Percentiles rank a stretch among this genome's conserved stretches.
phyloP scores from a whole-genome alignment of 139 green algal species.

The Chlamydomonas incerta region DNA sequence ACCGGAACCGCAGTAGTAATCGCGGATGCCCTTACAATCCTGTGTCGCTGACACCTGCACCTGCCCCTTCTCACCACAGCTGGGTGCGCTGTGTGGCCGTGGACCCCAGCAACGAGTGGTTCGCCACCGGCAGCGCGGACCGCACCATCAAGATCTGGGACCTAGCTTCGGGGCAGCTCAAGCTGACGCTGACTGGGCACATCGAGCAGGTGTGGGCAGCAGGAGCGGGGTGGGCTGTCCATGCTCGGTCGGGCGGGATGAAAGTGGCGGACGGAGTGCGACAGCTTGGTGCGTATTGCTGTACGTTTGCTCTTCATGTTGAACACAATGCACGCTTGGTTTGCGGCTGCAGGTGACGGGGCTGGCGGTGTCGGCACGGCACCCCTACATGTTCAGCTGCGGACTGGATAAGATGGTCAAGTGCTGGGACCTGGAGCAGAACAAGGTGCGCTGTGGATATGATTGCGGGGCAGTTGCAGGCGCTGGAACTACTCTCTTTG shows the following conservation, averaged over 20 bases:
- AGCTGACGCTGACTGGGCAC: constrained; percentile 99
- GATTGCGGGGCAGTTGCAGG: too few species aligned
- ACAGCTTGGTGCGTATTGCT: too few species aligned
- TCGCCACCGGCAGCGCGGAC: constrained; percentile 92
- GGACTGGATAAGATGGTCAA: constrained; percentile 98
- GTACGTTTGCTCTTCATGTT: too few species aligned
- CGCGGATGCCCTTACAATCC: too few species aligned
- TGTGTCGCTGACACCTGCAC: neutral
- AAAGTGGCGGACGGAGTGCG: too few species aligned
- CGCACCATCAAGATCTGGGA: constrained; percentile 99
- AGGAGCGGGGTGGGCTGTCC: neutral
- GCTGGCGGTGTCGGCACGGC: constrained; percentile 83
- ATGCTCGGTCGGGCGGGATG: too few species aligned
- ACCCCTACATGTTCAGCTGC: constrained; percentile 99
- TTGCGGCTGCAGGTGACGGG: constrained; percentile 82
- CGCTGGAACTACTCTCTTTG: too few species aligned
- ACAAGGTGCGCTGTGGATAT: constrained; percentile 91
- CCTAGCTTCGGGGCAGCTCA: constrained; percentile 88
- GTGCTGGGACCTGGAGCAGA: constrained; percentile 99
- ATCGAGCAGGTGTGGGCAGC: constrained; percentile 88
- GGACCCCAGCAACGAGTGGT: constrained; percentile 97
- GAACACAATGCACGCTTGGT: too few species aligned
- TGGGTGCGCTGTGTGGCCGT: constrained; percentile 95
- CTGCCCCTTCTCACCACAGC: constrained; percentile 44
- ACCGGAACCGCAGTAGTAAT: too few species aligned